Conservation (phyloP, 129 eudicot genomes). For the Calendula officinalis region DNA sequence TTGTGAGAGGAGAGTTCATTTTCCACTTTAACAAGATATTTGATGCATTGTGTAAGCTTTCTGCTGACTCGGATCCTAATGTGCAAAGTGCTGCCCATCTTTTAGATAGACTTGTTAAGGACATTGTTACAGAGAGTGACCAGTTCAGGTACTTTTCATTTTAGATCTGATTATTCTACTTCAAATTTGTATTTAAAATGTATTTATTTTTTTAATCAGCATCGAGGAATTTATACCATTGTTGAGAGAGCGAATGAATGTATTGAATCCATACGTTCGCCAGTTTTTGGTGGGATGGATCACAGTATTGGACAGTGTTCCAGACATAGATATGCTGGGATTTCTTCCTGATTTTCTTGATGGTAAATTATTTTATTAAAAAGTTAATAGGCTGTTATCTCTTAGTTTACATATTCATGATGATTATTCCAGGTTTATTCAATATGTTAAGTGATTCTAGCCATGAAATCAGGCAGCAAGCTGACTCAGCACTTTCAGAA, state of each 20-base stretch:
- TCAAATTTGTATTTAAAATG: background rate
- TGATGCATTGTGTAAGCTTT: conserved; percentile 95
- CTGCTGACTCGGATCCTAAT: conserved; percentile 97
- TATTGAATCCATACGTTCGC: conserved; percentile 95
- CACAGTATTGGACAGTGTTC: conserved; percentile 95
- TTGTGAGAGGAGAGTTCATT: conserved; percentile 91
- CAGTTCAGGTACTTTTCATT: conserved; percentile 73
- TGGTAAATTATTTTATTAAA: conserved; percentile 45
- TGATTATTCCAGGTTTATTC: conserved; percentile 63
- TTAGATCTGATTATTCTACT: conserved; percentile 5
- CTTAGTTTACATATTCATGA: conserved; percentile 14
- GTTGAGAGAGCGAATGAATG: conserved; percentile 97
- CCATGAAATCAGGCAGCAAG: conserved; percentile 97
- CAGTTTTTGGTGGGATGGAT: conserved; percentile 97
- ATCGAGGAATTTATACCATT: conserved; percentile 98
- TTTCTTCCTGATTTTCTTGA: conserved; percentile 99
- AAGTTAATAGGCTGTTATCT: conserved; percentile 13
- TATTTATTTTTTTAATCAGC: conserved; percentile 38
- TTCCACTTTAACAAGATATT: conserved; percentile 93
- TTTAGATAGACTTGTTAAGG: conserved; percentile 96
- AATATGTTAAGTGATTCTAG: conserved; percentile 97
- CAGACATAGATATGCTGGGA: conserved; percentile 95
- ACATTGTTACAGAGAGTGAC: conserved; percentile 91
- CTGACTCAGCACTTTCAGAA: conserved; percentile 95
- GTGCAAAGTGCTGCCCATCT: conserved; percentile 99